Evolutionary conservation across 352 stramenopile genomes (phyloP).

Genomic region (Phytophthora megakarya): DNA sequence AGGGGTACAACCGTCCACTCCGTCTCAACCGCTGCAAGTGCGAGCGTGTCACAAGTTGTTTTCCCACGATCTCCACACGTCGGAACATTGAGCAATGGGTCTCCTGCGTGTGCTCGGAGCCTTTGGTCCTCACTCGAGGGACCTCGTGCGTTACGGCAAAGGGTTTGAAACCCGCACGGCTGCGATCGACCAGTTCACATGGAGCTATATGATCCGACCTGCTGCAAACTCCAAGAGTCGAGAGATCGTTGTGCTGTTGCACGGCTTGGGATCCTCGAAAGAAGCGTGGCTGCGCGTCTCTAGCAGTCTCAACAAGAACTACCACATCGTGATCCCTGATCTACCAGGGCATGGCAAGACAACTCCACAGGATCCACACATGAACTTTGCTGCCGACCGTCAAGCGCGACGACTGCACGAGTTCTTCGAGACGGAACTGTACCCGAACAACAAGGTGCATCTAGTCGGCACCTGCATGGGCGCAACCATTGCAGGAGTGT

Average conservation of each 20-base stretch:
- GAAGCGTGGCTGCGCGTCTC: constrained; percentile 64
- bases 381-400: constrained; percentile 53
- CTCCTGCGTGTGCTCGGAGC: constrained; percentile 25
- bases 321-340: constrained; percentile 63
- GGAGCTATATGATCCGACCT: constrained; percentile 63
- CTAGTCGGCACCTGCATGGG: constrained; percentile 75
- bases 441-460: constrained; percentile 61
- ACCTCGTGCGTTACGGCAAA: constrained; percentile 53
- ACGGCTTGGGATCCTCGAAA: constrained; percentile 69
- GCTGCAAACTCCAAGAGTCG: constrained; percentile 27
- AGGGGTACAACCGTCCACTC: constrained; percentile 25
- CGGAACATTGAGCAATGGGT: constrained; percentile 25
- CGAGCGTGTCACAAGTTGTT: constrained; percentile 30
- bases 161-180: constrained; percentile 44
- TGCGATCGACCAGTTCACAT: constrained; percentile 57
- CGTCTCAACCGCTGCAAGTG: constrained; percentile 19
- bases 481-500: constrained; percentile 68
- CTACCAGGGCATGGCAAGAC: constrained; percentile 67
- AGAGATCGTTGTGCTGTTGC: constrained; percentile 67
- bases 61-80: constrained; percentile 19
- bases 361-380: constrained; percentile 42
- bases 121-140: constrained; percentile 32
- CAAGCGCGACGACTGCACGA: constrained; percentile 59
- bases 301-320: constrained; percentile 45
- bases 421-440: constrained; percentile 61